Conservation (phyloP, 768 basidiomycete species). For the Boletus subparvulus region DNA sequence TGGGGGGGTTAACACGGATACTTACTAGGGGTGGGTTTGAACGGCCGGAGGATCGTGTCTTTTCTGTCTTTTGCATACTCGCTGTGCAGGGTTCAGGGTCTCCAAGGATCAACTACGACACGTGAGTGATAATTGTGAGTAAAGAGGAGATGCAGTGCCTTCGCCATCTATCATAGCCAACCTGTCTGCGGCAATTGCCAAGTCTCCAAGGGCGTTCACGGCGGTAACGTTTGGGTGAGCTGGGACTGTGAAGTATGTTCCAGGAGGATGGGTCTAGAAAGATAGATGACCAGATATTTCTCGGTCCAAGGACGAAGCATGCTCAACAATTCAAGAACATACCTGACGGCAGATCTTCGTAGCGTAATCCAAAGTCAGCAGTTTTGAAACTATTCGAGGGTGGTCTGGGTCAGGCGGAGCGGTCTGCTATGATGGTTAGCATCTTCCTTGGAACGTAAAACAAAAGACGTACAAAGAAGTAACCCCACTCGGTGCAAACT, state of each 20-base stretch:
- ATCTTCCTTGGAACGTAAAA: neutral
- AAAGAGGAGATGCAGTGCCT: slow-evolving; percentile 40
- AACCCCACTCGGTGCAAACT: slow-evolving; percentile 96
- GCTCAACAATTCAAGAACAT: slow-evolving; percentile 8
- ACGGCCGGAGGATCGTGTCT: slow-evolving; percentile 75
- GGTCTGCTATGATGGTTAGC: slow-evolving; percentile 43
- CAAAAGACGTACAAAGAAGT: slow-evolving; percentile 62
- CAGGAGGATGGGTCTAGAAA: slow-evolving; percentile 70
- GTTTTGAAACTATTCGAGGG: slow-evolving; percentile 77
- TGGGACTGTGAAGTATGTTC: slow-evolving; percentile 72
- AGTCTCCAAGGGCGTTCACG: slow-evolving; percentile 85
- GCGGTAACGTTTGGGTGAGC: slow-evolving; percentile 71
- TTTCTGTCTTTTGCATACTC: slow-evolving; percentile 62
- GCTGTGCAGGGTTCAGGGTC: slow-evolving; percentile 82
- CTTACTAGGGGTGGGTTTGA: slow-evolving; percentile 84
- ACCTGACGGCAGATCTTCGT: slow-evolving; percentile 69
- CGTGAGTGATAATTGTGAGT: neutral
- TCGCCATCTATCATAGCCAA: slow-evolving; percentile 89
- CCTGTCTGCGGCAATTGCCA: slow-evolving; percentile 73
- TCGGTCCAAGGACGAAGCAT: neutral
- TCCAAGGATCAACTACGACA: slow-evolving; percentile 80
- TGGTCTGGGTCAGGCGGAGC: slow-evolving; percentile 67
- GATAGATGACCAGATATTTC: neutral
- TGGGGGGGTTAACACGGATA: slow-evolving; percentile 5
- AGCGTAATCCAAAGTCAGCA: slow-evolving; percentile 71